Evolutionary conservation across 225 moss, liverwort and hornwort species (phyloP).

Genomic region (Sphagnum contortum): DNA sequence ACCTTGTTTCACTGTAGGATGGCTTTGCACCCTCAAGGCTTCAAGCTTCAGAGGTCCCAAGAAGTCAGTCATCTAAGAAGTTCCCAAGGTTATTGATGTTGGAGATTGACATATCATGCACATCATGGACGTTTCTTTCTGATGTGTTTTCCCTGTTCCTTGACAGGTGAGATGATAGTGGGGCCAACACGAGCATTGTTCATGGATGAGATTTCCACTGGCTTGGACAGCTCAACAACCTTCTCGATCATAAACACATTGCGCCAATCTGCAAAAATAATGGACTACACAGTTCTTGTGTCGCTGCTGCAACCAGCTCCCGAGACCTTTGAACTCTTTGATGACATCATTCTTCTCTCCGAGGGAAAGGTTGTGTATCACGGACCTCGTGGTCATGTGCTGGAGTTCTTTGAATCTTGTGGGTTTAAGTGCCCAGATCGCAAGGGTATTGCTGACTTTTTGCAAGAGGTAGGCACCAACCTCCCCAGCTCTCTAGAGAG

Average conservation of each 20-base stretch:
- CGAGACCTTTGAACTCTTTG: conserved; percentile 54
- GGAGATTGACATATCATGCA: not conserved
- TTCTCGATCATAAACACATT: conserved; percentile 37
- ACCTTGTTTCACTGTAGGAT: not conserved
- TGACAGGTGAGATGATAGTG: conserved; percentile 64
- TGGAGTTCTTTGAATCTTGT: conserved; percentile 44
- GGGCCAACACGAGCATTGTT: conserved; percentile 58
- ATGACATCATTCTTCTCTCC: conserved; percentile 53
- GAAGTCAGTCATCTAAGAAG: not conserved
- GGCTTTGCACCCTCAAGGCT: not conserved
- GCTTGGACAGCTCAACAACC: conserved; percentile 62
- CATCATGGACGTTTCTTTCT: not conserved
- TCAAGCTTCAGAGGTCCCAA: too few relatives aligned
- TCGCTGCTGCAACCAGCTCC: conserved; percentile 64
- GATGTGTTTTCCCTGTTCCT: not conserved
- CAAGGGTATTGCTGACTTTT: conserved; percentile 53
- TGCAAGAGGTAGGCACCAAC: conserved; percentile 37
- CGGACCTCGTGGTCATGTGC: conserved; percentile 30
- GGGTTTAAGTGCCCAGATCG: conserved; percentile 57
- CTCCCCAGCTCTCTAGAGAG: not conserved
- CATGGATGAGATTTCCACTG: conserved; percentile 72
- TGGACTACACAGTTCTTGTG: conserved; percentile 43
- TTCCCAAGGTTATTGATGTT: not conserved
- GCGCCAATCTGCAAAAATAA: conserved; percentile 31
- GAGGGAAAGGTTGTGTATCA: conserved; percentile 61